Conservation (phyloP, 129 eudicot genomes). For the Centaurea solstitialis region DNA sequence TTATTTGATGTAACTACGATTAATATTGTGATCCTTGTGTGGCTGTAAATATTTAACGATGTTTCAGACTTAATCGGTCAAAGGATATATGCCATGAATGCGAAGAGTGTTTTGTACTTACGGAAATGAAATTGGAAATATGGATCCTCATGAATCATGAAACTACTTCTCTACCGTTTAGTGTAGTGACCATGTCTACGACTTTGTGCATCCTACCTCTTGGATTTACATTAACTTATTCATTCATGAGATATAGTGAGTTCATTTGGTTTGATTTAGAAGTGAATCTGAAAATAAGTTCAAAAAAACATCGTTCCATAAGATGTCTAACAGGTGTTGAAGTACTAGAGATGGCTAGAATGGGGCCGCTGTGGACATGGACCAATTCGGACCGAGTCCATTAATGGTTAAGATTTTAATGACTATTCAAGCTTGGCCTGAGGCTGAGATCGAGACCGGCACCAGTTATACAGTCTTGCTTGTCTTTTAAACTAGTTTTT, state of each 20-base stretch:
- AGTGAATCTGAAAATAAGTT: background rate
- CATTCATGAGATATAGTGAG: background rate
- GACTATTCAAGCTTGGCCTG: no score
- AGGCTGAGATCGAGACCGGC: no score
- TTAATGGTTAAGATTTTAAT: no score
- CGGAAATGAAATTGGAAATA: background rate
- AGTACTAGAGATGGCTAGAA: background rate
- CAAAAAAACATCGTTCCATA: background rate
- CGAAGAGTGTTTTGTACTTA: background rate
- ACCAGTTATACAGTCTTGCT: no score
- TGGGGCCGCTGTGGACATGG: no score
- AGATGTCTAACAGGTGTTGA: background rate
- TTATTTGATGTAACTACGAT: background rate
- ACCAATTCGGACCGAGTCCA: no score
- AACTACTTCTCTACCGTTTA: background rate
- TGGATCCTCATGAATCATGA: background rate
- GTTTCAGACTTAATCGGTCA: no score
- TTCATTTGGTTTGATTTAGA: background rate
- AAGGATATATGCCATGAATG: no score
- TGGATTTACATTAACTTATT: no score
- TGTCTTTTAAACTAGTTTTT: no score
- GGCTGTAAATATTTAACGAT: no score
- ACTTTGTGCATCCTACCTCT: background rate
- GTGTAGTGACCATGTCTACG: background rate
- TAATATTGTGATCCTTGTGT: background rate